Conservation (phyloP, 352 stramenopile species). For the Phytophthora sojae region DNA sequence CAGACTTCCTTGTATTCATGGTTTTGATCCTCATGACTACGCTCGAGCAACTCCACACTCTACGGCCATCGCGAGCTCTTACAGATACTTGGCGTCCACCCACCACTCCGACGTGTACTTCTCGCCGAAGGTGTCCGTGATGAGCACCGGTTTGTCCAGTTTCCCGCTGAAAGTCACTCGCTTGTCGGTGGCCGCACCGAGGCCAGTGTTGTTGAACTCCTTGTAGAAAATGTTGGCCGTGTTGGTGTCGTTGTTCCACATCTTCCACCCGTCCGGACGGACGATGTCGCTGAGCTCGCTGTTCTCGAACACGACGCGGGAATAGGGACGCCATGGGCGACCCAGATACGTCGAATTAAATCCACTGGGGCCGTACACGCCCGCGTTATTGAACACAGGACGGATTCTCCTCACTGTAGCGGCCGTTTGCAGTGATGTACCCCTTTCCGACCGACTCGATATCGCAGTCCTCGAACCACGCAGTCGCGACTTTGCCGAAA, state of each 20-base stretch:
- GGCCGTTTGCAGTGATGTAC: slow-evolving; percentile 4
- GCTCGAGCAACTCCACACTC: too few species aligned
- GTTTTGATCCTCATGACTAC: too few species aligned
- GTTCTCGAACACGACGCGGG: too few species aligned
- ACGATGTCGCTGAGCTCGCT: neutral
- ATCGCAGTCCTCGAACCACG: slow-evolving; percentile 13
- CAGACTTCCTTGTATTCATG: too few species aligned
- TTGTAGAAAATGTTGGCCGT: slow-evolving; percentile 7
- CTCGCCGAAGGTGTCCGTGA: slow-evolving; percentile 6
- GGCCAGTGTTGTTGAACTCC: slow-evolving; percentile 20
- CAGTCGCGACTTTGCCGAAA: too few species aligned
- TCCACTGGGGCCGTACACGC: neutral
- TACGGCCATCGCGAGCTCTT: neutral
- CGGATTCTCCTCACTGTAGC: too few species aligned
- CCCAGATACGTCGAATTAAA: slow-evolving; percentile 15
- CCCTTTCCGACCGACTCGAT: neutral
- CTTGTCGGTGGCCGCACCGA: neutral
- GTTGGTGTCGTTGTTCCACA: neutral
- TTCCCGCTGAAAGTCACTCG: slow-evolving; percentile 10
- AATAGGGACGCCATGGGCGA: slow-evolving; percentile 14
- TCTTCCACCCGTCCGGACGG: neutral
- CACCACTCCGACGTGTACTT: slow-evolving; percentile 10
- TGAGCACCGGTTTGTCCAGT: slow-evolving; percentile 2
- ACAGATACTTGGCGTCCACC: slow-evolving; percentile 13
- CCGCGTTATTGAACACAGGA: too few species aligned